Conservation (phyloP, 1,284 basidiomycete genomes). For the Puccinia brachypodii region DNA sequence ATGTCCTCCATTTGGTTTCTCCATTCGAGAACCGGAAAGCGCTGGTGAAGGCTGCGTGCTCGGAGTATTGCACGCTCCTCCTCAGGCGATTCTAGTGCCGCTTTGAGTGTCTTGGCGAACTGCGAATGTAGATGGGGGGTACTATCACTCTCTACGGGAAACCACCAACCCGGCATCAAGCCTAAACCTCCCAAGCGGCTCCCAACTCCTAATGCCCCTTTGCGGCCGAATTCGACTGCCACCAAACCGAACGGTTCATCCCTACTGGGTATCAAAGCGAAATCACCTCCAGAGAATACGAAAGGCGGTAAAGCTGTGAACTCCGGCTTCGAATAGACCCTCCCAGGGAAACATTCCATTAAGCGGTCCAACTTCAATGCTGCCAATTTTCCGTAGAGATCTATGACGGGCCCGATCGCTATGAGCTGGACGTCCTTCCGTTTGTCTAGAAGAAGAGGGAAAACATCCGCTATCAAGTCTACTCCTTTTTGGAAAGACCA, state of each 20-base stretch:
- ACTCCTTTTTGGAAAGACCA: constrained; percentile 93
- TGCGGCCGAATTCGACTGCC: constrained; percentile 89
- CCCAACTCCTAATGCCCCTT: constrained; percentile 89
- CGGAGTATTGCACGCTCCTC: constrained; percentile 86
- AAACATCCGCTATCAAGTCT: constrained; percentile 87
- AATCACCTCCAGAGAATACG: constrained; percentile 88
- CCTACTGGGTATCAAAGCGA: constrained; percentile 74
- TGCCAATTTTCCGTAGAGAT: constrained; percentile 87
- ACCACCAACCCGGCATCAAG: constrained; percentile 85
- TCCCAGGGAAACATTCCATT: constrained; percentile 90
- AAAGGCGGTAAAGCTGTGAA: constrained; percentile 86
- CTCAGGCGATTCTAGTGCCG: constrained; percentile 82
- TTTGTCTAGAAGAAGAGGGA: constrained; percentile 83
- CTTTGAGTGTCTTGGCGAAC: constrained; percentile 84
- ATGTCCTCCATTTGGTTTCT: constrained; percentile 90
- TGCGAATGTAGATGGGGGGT: constrained; percentile 90
- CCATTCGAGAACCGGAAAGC: constrained; percentile 95
- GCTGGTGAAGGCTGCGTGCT: constrained; percentile 84
- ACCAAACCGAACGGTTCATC: constrained; percentile 93
- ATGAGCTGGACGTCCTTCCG: constrained; percentile 79
- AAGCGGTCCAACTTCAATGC: constrained; percentile 84
- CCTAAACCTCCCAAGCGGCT: constrained; percentile 87
- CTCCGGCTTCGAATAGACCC: constrained; percentile 87
- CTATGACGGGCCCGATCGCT: constrained; percentile 85
- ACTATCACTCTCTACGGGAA: constrained; percentile 74